Conservation (phyloP, 1,139 yeast species). For the Pichia sp. region DNA sequence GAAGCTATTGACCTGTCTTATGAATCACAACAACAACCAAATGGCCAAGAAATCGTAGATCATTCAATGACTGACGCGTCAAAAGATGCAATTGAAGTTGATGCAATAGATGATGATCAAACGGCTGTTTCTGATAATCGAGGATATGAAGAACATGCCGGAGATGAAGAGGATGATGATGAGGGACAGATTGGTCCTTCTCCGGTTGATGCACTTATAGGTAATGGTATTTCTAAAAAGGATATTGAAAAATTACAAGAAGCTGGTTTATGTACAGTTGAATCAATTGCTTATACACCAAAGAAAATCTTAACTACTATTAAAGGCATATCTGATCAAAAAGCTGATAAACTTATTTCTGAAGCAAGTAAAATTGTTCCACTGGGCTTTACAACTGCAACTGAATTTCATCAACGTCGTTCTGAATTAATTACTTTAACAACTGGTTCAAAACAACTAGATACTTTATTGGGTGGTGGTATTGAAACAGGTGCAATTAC, state of each 20-base stretch:
- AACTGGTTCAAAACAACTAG: slow-evolving; percentile 92
- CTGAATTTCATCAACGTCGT: slow-evolving; percentile 86
- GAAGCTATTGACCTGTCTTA: slow-evolving; percentile 13
- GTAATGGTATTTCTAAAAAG: slow-evolving; percentile 76
- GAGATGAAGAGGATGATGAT: slow-evolving; percentile 22
- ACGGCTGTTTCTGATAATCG: slow-evolving; percentile 10
- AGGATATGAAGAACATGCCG: not conserved
- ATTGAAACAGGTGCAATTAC: slow-evolving; percentile 96
- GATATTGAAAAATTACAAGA: slow-evolving; percentile 79
- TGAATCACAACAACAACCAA: slow-evolving; percentile 8
- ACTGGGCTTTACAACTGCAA: slow-evolving; percentile 95
- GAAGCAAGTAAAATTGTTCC: slow-evolving; percentile 90
- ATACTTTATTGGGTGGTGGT: slow-evolving; percentile 93
- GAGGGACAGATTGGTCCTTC: slow-evolving; percentile 40
- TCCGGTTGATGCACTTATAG: slow-evolving; percentile 44
- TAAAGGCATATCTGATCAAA: slow-evolving; percentile 92
- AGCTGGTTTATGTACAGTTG: slow-evolving; percentile 85
- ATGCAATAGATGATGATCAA: slow-evolving; percentile 26
- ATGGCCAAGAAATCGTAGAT: not conserved
- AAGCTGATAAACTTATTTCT: slow-evolving; percentile 75
- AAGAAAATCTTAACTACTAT: slow-evolving; percentile 68
- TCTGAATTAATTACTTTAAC: slow-evolving; percentile 88
- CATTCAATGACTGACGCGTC: slow-evolving; percentile 15
- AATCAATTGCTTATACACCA: slow-evolving; percentile 83
- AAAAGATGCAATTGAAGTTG: not conserved